phyloP scores from a whole-genome alignment of 2,329 filamentous ascomycete genomes.

The Sporothrix inflata region DNA sequence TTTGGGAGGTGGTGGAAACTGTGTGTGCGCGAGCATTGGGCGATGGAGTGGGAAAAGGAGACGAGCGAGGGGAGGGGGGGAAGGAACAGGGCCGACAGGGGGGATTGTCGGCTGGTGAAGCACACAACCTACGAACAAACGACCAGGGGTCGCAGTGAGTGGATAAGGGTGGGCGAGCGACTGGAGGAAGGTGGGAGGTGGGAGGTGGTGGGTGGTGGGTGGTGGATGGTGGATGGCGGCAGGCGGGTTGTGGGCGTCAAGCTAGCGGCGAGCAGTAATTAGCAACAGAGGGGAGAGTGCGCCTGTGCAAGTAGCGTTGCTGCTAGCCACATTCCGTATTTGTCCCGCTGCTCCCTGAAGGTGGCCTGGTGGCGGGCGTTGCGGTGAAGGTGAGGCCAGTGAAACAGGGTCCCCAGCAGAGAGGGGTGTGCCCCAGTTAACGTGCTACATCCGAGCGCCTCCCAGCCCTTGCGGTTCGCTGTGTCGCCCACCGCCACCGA shows the following conservation, averaged over 20 bases:
- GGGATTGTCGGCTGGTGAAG: conserved; percentile 26
- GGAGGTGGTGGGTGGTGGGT: background rate
- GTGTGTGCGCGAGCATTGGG: conserved; percentile 14
- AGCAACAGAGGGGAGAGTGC: background rate
- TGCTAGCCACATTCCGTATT: background rate
- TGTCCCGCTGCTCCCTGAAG: background rate
- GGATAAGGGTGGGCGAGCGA: background rate
- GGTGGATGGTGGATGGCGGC: conserved; percentile 15
- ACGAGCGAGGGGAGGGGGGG: conserved; percentile 11
- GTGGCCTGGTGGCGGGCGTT: conserved; percentile 14
- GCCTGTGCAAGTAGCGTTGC: conserved; percentile 9
- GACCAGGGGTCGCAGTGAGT: conserved; percentile 6
- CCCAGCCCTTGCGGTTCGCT: background rate
- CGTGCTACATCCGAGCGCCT: conserved; percentile 17
- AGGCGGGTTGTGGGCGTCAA: conserved; percentile 12
- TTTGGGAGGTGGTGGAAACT: background rate
- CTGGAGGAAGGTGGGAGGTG: too few species aligned
- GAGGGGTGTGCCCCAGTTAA: conserved; percentile 24
- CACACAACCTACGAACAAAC: conserved; percentile 18
- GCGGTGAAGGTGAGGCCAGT: conserved; percentile 23
- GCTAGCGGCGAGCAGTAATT: background rate
- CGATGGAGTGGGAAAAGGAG: conserved; percentile 3
- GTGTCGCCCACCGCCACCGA: background rate
- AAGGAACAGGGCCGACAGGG: conserved; percentile 10
- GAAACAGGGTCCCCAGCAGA: conserved; percentile 24